A percentile compares a stretch with the other conserved stretches of the same genome.
These are phyloP conservation scores for Dendrobium nobile DNA, from an alignment of 106 monocot genomes.

Conservation along the genomic window DNA sequence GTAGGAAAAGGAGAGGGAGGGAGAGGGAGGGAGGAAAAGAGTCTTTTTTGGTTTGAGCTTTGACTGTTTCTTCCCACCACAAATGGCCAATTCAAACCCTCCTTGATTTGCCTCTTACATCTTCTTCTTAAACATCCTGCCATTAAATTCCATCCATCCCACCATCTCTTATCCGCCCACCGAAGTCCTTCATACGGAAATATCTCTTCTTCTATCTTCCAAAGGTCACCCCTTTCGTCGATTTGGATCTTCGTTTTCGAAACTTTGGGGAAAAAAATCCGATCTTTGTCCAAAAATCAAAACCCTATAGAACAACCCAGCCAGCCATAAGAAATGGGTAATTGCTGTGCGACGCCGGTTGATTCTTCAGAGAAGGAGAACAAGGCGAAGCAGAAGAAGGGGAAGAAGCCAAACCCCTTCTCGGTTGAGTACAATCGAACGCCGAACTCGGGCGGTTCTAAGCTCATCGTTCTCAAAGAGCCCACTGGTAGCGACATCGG, in stretches of 20 bases:
- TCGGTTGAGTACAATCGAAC: constrained; percentile 9
- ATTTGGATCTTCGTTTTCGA: neutral
- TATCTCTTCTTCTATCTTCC: too few relatives aligned
- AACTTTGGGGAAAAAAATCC: neutral
- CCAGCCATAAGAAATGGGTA: neutral
- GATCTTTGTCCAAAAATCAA: neutral
- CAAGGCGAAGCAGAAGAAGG: neutral
- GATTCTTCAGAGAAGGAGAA: neutral
- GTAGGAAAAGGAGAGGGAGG: neutral
- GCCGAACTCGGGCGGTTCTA: neutral
- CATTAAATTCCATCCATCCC: neutral
- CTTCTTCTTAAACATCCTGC: neutral
- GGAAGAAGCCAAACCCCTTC: constrained; percentile 13
- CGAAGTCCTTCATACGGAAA: neutral
- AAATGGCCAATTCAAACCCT: neutral
- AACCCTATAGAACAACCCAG: neutral
- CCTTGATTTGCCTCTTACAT: neutral
- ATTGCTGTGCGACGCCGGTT: constrained; percentile 9
- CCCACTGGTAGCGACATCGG: constrained; percentile 7
- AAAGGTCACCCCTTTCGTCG: too few relatives aligned
- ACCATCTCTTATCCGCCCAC: neutral
- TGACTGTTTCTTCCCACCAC: neutral
- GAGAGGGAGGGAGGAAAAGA: neutral
- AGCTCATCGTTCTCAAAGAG: constrained; percentile 7
- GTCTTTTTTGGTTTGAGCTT: neutral